These are phyloP conservation scores for Lachnellula arida DNA, from an alignment of 2,329 filamentous ascomycete genomes.

Conservation along the genomic window DNA sequence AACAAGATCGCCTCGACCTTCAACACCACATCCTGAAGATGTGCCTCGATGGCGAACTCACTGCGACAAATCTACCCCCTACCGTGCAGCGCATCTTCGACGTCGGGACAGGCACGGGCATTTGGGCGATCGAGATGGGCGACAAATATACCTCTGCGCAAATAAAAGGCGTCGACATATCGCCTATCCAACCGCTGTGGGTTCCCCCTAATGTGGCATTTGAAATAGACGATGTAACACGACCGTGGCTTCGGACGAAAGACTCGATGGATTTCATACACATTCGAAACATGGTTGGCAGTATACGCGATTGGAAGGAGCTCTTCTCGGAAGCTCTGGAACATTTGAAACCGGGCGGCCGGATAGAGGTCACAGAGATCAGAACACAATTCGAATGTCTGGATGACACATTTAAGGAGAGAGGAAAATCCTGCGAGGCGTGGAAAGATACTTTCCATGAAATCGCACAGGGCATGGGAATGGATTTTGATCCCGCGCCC, in stretches of 20 bases:
- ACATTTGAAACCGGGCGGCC: constrained; percentile 18
- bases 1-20: constrained; percentile 17
- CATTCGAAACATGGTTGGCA: constrained; percentile 51
- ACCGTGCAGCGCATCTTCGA: constrained; percentile 37
- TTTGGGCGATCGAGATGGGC: constrained; percentile 53
- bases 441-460: constrained; percentile 13
- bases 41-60: constrained; percentile 19
- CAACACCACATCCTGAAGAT: constrained; percentile 16
- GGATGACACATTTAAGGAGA: constrained; percentile 14
- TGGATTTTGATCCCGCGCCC: constrained; percentile 17
- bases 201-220: constrained; percentile 58
- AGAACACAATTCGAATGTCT: constrained; percentile 13
- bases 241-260: constrained; percentile 36
- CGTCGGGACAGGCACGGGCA: constrained; percentile 52
- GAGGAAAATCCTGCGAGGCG: constrained; percentile 5
- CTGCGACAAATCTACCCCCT: constrained; percentile 8
- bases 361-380: constrained; percentile 19
- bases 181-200: constrained; percentile 34
- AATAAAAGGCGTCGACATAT: constrained; percentile 26
- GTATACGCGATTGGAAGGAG: constrained; percentile 50
- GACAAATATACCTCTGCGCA: constrained; percentile 1
- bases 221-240: constrained; percentile 58
- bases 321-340: constrained; percentile 47
- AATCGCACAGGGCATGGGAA: constrained; percentile 9
- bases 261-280: constrained; percentile 56